Evolutionary conservation across 1,284 basidiomycete species (phyloP).

Genomic region (Papiliotrema terrestris): DNA sequence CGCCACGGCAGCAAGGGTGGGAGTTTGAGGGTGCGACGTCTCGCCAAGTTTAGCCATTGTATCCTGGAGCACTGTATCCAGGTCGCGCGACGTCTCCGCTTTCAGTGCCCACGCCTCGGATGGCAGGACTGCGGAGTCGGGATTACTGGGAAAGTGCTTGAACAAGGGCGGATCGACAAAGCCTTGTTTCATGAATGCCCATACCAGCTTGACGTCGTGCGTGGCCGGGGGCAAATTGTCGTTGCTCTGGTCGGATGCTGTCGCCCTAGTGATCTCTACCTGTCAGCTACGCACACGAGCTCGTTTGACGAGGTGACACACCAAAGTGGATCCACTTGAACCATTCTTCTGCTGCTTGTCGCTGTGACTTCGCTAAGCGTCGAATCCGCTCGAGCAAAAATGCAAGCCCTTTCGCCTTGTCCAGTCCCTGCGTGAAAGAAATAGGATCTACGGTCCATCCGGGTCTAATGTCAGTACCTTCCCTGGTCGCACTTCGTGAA

Average conservation of each 20-base stretch:
- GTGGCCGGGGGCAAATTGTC: conserved; percentile 21
- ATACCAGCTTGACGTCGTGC: conserved; percentile 40
- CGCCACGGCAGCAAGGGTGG: not conserved
- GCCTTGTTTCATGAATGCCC: conserved; percentile 41
- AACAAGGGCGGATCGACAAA: conserved; percentile 30
- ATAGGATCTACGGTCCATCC: not conserved
- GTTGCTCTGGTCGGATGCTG: conserved; percentile 17
- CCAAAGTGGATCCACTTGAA: conserved; percentile 46
- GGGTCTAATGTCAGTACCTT: not conserved
- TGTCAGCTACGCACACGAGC: not conserved
- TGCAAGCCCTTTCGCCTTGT: conserved; percentile 6
- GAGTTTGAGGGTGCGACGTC: not conserved
- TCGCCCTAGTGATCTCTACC: conserved; percentile 22
- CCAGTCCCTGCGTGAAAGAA: not conserved
- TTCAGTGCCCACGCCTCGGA: not conserved
- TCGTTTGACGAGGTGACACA: conserved; percentile 14
- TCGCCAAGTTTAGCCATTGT: not conserved
- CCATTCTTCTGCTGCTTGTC: conserved; percentile 33
- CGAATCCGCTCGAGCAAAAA: conserved; percentile 33
- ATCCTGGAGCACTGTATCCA: not conserved
- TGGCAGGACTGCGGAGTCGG: not conserved
- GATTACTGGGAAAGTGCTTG: conserved; percentile 25
- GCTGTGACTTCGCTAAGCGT: conserved; percentile 30
- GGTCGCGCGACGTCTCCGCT: not conserved
- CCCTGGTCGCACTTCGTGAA: not conserved